Conservation (phyloP, 2,329 filamentous ascomycete genomes). For the Aspergillus fructus region DNA sequence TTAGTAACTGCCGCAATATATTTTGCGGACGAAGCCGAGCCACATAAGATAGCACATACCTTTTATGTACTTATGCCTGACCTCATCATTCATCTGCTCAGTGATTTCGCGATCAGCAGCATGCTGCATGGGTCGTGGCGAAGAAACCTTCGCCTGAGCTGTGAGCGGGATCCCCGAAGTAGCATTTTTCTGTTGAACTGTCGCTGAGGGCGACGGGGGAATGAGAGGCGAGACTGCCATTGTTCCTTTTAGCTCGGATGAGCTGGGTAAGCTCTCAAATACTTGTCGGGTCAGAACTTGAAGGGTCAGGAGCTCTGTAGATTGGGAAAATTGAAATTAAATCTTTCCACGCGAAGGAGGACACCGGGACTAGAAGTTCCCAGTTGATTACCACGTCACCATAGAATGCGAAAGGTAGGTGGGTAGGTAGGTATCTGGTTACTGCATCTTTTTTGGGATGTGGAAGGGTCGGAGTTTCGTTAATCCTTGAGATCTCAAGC, state of each 20-base stretch:
- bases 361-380: background rate
- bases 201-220: slow-evolving; percentile 37
- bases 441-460: no score
- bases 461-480: slow-evolving; percentile 27
- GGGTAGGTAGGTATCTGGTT: no score
- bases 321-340: background rate
- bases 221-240: slow-evolving; percentile 47
- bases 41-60: slow-evolving; percentile 47
- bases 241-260: background rate
- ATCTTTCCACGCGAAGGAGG: background rate
- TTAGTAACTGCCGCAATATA: background rate
- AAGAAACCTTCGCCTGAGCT: slow-evolving; percentile 17
- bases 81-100: slow-evolving; percentile 79
- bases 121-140: slow-evolving; percentile 18
- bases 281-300: background rate
- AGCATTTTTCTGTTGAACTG: slow-evolving; percentile 35
- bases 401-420: background rate
- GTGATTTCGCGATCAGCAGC: slow-evolving; percentile 47
- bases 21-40: background rate
- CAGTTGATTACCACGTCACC: background rate
- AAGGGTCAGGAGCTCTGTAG: background rate
- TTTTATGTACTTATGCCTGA: slow-evolving; percentile 87
- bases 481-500: slow-evolving; percentile 27
- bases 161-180: slow-evolving; percentile 30
- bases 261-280: background rate